Percentiles rank a stretch among this genome's conserved stretches.
Evolutionary conservation across 1,139 yeast species (phyloP).

Genomic region (Zygotorulaspora mrakii): DNA sequence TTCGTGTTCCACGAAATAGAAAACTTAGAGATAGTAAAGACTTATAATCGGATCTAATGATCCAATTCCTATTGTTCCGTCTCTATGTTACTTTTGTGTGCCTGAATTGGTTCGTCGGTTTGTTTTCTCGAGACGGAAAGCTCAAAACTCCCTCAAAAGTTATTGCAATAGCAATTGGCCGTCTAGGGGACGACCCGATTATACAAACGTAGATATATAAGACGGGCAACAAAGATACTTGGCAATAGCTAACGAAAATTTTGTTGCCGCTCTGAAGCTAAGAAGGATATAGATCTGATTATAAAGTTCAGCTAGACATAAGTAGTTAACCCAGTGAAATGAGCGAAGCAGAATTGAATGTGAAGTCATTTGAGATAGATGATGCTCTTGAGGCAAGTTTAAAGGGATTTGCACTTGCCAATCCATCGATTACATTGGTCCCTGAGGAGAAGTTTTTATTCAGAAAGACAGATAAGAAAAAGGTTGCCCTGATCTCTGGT

Average conservation of each 20-base stretch:
- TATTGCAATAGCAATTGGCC: neutral
- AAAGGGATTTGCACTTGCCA: slow-evolving; percentile 63
- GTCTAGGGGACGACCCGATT: neutral
- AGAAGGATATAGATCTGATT: too few species aligned
- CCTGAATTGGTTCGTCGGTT: too few species aligned
- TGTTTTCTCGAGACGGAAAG: neutral
- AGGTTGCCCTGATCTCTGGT: slow-evolving; percentile 75
- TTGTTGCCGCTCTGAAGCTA: too few species aligned
- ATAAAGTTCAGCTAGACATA: too few species aligned
- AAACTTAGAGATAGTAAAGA: neutral
- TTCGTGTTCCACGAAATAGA: neutral
- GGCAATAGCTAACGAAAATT: too few species aligned
- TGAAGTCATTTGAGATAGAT: slow-evolving; percentile 39
- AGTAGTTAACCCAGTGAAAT: too few species aligned
- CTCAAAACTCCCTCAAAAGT: neutral
- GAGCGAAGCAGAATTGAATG: slow-evolving; percentile 9
- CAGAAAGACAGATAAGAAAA: slow-evolving; percentile 40
- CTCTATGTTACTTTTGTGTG: neutral
- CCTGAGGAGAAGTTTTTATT: slow-evolving; percentile 68
- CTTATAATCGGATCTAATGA: neutral
- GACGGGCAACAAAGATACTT: too few species aligned
- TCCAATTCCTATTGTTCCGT: neutral
- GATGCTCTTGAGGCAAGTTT: slow-evolving; percentile 66
- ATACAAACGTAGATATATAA: neutral
- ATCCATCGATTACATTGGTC: slow-evolving; percentile 61